Evolutionary conservation across 129 eudicot species (phyloP).

Genomic region (Centrapalus pauciflorus): DNA sequence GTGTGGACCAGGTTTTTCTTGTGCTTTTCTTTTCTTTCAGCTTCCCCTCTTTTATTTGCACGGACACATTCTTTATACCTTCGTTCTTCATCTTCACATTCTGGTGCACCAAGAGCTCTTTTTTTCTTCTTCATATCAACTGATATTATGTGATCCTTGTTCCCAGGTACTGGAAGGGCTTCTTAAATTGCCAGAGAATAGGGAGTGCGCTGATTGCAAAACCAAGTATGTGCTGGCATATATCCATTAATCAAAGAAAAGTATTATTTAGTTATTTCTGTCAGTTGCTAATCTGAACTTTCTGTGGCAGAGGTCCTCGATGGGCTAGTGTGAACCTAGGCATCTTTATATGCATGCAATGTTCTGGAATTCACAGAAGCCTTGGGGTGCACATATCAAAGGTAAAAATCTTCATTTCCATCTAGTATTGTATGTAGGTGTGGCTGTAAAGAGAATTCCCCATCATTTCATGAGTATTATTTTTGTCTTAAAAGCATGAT

Average conservation of each 20-base stretch:
- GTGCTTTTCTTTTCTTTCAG: neutral
- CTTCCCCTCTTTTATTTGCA: neutral
- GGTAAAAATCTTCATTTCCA: conserved; percentile 39
- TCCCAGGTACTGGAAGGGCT: conserved; percentile 88
- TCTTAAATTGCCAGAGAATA: conserved; percentile 91
- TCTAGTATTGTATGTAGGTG: conserved; percentile 13
- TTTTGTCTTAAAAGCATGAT: no score
- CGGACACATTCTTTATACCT: neutral
- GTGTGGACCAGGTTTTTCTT: neutral
- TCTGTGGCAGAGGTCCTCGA: conserved; percentile 82
- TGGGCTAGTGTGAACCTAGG: conserved; percentile 99
- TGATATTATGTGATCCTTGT: conserved; percentile 3
- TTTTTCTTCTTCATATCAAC: conserved; percentile 5
- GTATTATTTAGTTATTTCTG: neutral
- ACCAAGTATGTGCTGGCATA: conserved; percentile 56
- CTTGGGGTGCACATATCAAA: conserved; percentile 98
- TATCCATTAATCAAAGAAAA: neutral
- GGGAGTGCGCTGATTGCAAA: conserved; percentile 98
- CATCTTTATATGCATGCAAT: conserved; percentile 95
- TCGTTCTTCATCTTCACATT: neutral
- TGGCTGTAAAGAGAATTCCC: neutral
- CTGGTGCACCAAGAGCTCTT: neutral
- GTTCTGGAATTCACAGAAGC: conserved; percentile 98
- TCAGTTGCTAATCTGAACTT: conserved; percentile 12
- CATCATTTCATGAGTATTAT: neutral